Evolutionary conservation across 345 rosid genomes (phyloP), one percentile per base, ranked within the genome.

Genomic region (Pugionium dolabratum): DNA sequence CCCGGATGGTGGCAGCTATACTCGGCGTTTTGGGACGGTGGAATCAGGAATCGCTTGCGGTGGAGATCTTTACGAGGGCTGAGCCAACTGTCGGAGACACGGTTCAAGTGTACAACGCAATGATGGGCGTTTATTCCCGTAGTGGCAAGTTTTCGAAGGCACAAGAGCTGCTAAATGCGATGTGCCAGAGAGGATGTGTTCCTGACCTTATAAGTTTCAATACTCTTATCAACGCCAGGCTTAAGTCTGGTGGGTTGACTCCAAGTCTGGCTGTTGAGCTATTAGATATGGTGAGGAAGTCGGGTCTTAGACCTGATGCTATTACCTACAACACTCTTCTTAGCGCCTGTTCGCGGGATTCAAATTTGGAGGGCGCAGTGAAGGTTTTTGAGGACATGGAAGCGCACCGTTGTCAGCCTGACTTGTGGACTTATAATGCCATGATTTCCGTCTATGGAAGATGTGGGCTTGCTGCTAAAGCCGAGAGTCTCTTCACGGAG

Each of bases 151-250:
- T 90, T 59, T 58, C 62, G 3, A 78, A 86, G 74, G 92, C 84
- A 42, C 92, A 80, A 50, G 76, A 86, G 66, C 60, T 90, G 85
- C 84, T 93, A 52, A 86, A 83, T 52, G 68, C 83, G 69, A 90
- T 94, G 96, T 88, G 84, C 5, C 61, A 86, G 41, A 81, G 84
- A 77, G 90, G 92, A 2, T 94, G 95, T 50, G 84, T 78, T 76
- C 99, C 99, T 0, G 96, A 90, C 75, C 86, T 94, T 2, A 95
- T 94, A 57, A 90, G 95, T 79, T 94, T 94, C 82, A 94, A 94
- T 69, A 94, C 96, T 65, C 75, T 90, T 79, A 85, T 94, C 56
- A 90, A 94, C 64, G 95, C 97, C 60, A 84, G 96, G 34, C 76
- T 90, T 70, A 93, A 83, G 78, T 77, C 83, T 1, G 81, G 76